Conservation (phyloP, 2,329 filamentous ascomycete species). For the Ceratocystis lukuohia region DNA sequence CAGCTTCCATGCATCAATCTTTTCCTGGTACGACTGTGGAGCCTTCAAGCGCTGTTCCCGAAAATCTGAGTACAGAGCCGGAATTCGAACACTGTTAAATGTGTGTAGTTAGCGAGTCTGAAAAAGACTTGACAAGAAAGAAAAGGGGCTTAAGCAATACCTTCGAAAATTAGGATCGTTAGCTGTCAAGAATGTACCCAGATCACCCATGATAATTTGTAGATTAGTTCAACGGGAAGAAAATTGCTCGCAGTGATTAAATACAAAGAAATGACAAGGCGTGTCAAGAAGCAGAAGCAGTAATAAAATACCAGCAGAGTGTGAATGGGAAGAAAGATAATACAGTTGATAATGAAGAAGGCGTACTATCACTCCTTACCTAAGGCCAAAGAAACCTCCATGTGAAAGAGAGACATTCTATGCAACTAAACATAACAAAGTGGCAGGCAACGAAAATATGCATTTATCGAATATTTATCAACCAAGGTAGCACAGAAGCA, state of each 20-base stretch:
- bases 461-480: neutral
- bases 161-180: constrained; percentile 49
- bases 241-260: too few species aligned
- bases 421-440: neutral
- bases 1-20: constrained; percentile 64
- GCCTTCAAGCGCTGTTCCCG: constrained; percentile 58
- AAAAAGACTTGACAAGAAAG: neutral
- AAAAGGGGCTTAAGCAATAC: constrained; percentile 26
- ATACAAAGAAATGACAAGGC: too few species aligned
- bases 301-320: neutral
- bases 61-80: constrained; percentile 84
- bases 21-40: constrained; percentile 72
- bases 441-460: neutral
- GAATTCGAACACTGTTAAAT: constrained; percentile 52
- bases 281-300: neutral
- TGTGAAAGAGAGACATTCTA: constrained; percentile 6
- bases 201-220: constrained; percentile 43
- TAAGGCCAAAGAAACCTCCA: neutral
- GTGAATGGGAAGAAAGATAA: neutral
- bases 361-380: neutral
- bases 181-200: constrained; percentile 51
- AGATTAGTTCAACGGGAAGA: neutral
- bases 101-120: neutral
- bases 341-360: neutral
- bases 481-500: neutral